Evolutionary conservation across 495 filamentous ascomycete genomes (phyloP).

Genomic region (Lepidopterella palustris): DNA sequence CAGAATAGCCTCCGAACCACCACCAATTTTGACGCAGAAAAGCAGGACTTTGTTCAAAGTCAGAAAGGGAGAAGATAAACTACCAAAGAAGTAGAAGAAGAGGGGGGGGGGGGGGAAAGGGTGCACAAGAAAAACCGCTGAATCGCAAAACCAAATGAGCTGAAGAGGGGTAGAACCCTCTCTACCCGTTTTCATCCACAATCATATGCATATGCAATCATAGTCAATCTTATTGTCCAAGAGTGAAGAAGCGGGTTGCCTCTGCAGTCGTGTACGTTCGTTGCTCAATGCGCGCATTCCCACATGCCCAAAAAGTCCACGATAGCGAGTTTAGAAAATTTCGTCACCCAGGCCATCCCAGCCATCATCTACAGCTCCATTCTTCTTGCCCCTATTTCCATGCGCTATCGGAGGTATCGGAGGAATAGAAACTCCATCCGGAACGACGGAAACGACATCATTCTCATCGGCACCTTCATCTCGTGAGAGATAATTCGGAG

Average conservation of each 20-base stretch:
- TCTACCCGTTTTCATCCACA: not conserved
- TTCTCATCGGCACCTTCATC: not conserved
- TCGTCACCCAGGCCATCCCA: conserved; percentile 21
- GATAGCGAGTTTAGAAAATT: conserved; percentile 16
- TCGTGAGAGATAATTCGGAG: not conserved
- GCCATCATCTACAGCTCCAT: conserved; percentile 11
- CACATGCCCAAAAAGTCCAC: not conserved
- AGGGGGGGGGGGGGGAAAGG: no score
- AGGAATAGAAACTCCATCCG: conserved; percentile 27
- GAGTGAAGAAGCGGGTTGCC: not conserved
- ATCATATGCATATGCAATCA: not conserved
- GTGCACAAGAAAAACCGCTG: not conserved
- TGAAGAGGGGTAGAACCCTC: not conserved
- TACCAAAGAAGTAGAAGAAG: no score
- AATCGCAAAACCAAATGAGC: not conserved
- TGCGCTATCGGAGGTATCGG: conserved; percentile 18
- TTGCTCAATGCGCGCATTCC: not conserved
- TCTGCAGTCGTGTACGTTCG: not conserved
- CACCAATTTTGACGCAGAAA: no score
- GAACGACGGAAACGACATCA: conserved; percentile 24
- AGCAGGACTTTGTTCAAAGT: no score
- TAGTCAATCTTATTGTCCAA: not conserved
- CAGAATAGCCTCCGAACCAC: no score
- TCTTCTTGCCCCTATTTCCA: conserved; percentile 10
- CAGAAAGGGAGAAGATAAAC: no score